Evolutionary conservation across 306 rosid genomes (phyloP), one percentile per base, ranked within the genome.

Genomic region (Cicer cuneatum): DNA sequence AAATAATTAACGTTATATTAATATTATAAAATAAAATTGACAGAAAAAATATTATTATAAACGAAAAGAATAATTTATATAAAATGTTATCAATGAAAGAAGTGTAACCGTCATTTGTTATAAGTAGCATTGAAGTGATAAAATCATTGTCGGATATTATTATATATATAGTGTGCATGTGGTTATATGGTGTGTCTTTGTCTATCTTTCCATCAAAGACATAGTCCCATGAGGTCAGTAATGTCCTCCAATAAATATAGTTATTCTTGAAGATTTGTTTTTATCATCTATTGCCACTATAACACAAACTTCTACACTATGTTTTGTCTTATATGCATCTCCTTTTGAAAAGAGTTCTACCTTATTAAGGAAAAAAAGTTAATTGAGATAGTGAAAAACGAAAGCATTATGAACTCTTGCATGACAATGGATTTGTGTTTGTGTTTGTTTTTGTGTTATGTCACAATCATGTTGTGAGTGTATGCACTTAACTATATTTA

Each of bases 41-140:
- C 1, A 21, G 2, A 21, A 21, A 21, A 24, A 24, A 0, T 2
- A 24, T 24, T 24, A 2, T 24, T 0, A 0, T 3, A 29, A 29
- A 5, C 3, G 0, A 19, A 2, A 19, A 19, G 1, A 19, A 19
- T 19, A 19, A 19, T 19, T 19, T 19, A 1, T 19, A 19, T 19
- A 19, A 19, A 19, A 19, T 40, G 59, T 9, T 14, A 39, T 39
- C 16, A 37, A n/a, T 11, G 66, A 46, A 38, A 61, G 66, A 47
- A 64, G 58, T 65, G 75, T 38, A 71, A 35, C 16, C 11, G 12
- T 19, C 64, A 73, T 67, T 69, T 82, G 72, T 47, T 40, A 80
- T 58, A 46, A 56, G 53, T 58, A 61, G 43, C 7, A 61, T 60
- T 53, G 72, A 53, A 21, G 16, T 12, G 40, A 72, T 72, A 18